A percentile compares a stretch with the other conserved stretches of the same genome.
phyloP scores from a whole-genome alignment of 2,329 filamentous ascomycete genomes.

The Oidium heveae region DNA sequence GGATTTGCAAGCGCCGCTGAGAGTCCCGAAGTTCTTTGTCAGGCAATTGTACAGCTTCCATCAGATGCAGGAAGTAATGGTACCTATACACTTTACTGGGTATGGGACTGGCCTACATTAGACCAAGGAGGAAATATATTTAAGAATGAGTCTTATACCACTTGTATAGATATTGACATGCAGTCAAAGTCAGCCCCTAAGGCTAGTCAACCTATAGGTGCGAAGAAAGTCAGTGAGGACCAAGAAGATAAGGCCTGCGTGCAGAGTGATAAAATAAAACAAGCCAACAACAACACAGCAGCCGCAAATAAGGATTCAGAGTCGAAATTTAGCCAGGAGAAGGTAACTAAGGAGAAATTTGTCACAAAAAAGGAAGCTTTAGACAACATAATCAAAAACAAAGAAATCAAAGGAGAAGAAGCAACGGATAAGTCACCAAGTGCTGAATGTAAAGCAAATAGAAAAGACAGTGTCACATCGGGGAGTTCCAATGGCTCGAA shows the following conservation, averaged over 20 bases:
- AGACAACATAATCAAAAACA: neutral
- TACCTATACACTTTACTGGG: conserved; percentile 71
- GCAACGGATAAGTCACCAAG: neutral
- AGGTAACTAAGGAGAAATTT: no score
- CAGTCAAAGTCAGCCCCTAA: conserved; percentile 4
- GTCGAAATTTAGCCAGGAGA: neutral
- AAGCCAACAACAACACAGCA: neutral
- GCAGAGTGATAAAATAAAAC: no score
- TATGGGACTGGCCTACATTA: conserved; percentile 75
- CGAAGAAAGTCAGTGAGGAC: no score
- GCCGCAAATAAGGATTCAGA: conserved; percentile 1
- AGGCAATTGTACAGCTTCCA: conserved; percentile 58
- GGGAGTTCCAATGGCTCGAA: no score
- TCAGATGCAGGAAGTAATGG: conserved; percentile 32
- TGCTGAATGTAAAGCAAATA: no score
- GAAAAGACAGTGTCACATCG: no score
- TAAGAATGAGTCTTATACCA: conserved; percentile 32
- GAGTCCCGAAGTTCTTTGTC: conserved; percentile 43
- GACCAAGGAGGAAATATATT: conserved; percentile 18
- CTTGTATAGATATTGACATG: conserved; percentile 26
- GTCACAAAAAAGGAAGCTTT: conserved; percentile 1
- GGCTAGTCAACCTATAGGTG: no score
- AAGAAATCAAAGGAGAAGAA: neutral
- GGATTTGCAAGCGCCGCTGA: conserved; percentile 20
- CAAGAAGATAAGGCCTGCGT: no score